Percentiles rank a stretch among this genome's conserved stretches.
phyloP scores from a whole-genome alignment of 179 eudicot genomes.

The Beta lomatogona region DNA sequence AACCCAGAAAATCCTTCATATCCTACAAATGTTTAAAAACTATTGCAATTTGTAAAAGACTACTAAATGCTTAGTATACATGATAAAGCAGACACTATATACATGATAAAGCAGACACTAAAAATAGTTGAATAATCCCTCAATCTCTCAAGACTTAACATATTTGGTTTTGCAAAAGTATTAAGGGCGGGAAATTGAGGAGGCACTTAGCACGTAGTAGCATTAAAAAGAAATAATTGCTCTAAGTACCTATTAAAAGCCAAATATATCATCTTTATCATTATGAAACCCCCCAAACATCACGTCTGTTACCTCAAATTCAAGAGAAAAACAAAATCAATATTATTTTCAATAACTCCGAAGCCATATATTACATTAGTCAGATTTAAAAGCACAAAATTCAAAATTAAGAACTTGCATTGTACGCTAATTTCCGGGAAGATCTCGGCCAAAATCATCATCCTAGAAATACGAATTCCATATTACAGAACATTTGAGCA shows the following conservation, averaged over 20 bases:
- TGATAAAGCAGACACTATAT: too few relatives aligned
- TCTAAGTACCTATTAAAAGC: slow-evolving; percentile 66
- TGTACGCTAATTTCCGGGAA: slow-evolving; percentile 50
- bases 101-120: too few relatives aligned
- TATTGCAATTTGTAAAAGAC: too few relatives aligned
- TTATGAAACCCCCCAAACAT: slow-evolving; percentile 82
- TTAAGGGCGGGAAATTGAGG: too few relatives aligned
- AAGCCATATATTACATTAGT: not conserved
- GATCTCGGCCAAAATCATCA: slow-evolving; percentile 95
- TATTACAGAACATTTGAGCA: not conserved
- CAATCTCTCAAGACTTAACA: too few relatives aligned
- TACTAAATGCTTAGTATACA: too few relatives aligned
- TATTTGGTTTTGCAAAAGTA: too few relatives aligned
- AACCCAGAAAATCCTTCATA: too few relatives aligned
- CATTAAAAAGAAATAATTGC: too few relatives aligned
- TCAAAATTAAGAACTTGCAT: slow-evolving; percentile 52
- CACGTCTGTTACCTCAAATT: slow-evolving; percentile 60
- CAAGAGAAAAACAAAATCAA: slow-evolving; percentile 11
- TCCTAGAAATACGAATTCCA: slow-evolving; percentile 46
- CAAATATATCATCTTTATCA: slow-evolving; percentile 89
- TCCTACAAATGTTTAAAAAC: too few relatives aligned
- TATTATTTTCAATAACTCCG: not conserved
- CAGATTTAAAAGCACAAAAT: not conserved
- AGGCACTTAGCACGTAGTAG: not conserved
- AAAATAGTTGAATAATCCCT: too few relatives aligned